A percentile compares a stretch with the other conserved stretches of the same genome.
Conservation (phyloP, 2,329 filamentous ascomycete genomes). For the Ustulina deusta region DNA sequence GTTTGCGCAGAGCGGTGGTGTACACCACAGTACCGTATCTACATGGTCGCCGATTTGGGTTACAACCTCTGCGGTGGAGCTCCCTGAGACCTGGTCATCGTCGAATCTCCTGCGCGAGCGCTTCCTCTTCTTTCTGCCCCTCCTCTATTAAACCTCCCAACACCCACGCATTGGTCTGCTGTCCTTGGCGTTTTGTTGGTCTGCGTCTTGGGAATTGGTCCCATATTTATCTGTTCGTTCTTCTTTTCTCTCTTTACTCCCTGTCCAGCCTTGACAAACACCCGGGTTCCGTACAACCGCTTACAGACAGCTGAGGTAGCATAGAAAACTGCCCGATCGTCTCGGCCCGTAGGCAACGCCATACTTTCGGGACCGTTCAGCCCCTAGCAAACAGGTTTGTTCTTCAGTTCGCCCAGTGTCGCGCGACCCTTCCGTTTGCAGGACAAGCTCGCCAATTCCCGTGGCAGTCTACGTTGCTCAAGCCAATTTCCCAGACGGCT, state of each 20-base stretch:
- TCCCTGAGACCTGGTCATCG: slow-evolving; percentile 31
- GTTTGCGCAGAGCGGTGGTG: not conserved
- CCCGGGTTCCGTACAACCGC: slow-evolving; percentile 15
- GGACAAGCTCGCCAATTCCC: slow-evolving; percentile 31
- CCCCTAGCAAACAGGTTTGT: slow-evolving; percentile 36
- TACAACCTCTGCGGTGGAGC: slow-evolving; percentile 43
- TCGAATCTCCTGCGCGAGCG: slow-evolving; percentile 41
- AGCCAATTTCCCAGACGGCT: slow-evolving; percentile 31
- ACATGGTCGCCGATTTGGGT: slow-evolving; percentile 35
- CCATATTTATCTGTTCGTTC: slow-evolving; percentile 6
- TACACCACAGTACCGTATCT: not conserved
- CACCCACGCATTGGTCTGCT: slow-evolving; percentile 36
- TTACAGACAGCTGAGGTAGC: slow-evolving; percentile 20
- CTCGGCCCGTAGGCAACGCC: slow-evolving; percentile 30
- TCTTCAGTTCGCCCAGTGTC: slow-evolving; percentile 31
- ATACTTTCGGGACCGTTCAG: slow-evolving; percentile 28
- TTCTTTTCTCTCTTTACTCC: not conserved
- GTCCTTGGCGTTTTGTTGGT: slow-evolving; percentile 37
- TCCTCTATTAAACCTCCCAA: slow-evolving; percentile 41
- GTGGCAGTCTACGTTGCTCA: slow-evolving; percentile 35
- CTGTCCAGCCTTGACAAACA: slow-evolving; percentile 5
- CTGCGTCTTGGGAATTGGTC: slow-evolving; percentile 24
- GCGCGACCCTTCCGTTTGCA: slow-evolving; percentile 37
- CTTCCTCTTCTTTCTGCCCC: slow-evolving; percentile 43
- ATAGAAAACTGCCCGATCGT: slow-evolving; percentile 9